Evolutionary conservation across 306 rosid genomes (phyloP), one percentile per base, ranked within the genome.

Genomic region (Prunus mira): DNA sequence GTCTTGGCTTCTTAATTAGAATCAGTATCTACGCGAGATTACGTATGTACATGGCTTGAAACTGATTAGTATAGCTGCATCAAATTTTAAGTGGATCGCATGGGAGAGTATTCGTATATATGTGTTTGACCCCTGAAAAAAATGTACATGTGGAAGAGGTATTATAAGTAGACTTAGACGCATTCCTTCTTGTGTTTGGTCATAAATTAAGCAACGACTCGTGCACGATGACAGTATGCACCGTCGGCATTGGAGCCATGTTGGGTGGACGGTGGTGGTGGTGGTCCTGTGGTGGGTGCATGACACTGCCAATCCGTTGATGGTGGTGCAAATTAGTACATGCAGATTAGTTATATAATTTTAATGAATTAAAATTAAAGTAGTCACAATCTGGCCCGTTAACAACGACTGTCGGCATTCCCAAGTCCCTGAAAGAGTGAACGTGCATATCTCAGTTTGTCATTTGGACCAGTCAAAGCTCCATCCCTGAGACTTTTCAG

Each of bases 401-500:
- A 63, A 76, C 60, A 76, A 66, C 12, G 74, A 45, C 55, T 83
- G 88, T 88, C 91, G 87, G 89, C 91, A 68, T 47, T 34, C 46
- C 43, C 61, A 32, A 8, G 80, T 69, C 81, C 72, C 73, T 38
- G 32, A 84, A 75, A 77, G 77, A 84, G 73, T 2, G 65, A 60
- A 12, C 19, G 24, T 27, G 38, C 54, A 17, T 58, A 27, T 61
- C 25, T 61, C 65, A 4, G 25, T 3, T 14, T 19, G 67, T 38
- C 43, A 38, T 38, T 38, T 7, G 9, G 9, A 65, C 9, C 18
- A 22, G 71, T 79, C 74, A 63, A 69, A 12, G 27, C 49, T 75
- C 1, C 19, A 7, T 41, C 34, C 22, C 24, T 19, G 22, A 6
- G 43, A 6, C 9, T 34, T 34, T 6, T 34, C 41, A 34, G 43